These are phyloP conservation scores for Phytophthora sansomeana DNA, from an alignment of 352 stramenopile genomes.

Conservation along the genomic window DNA sequence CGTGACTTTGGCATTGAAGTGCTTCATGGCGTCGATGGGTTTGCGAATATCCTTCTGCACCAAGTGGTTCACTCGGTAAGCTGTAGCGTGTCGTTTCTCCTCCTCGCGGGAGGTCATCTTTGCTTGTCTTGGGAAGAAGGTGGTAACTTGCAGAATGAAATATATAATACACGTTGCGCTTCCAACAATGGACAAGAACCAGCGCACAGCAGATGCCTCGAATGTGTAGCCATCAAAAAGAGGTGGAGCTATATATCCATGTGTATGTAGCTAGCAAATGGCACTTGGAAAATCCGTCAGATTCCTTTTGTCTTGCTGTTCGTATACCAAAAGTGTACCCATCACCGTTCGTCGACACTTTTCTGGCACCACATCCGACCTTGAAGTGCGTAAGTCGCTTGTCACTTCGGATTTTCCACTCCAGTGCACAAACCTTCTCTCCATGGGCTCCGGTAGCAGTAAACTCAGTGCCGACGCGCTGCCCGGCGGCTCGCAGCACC, in stretches of 20 bases:
- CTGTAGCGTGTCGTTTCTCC: slow-evolving; percentile 30
- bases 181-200: too few relatives aligned
- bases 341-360: slow-evolving; percentile 5
- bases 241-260: slow-evolving; percentile 20
- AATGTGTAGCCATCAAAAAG: slow-evolving; percentile 14
- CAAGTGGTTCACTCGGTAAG: slow-evolving; percentile 46
- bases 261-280: slow-evolving; percentile 3
- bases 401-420: slow-evolving; percentile 29
- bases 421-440: slow-evolving; percentile 24
- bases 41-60: slow-evolving; percentile 67
- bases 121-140: not conserved
- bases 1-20: slow-evolving; percentile 65
- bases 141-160: slow-evolving; percentile 24
- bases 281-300: slow-evolving; percentile 20
- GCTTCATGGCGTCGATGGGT: slow-evolving; percentile 57
- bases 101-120: not conserved
- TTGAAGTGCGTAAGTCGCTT: slow-evolving; percentile 21
- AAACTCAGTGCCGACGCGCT: slow-evolving; percentile 26
- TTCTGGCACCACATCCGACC: slow-evolving; percentile 5
- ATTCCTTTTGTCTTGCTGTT: slow-evolving; percentile 26
- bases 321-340: slow-evolving; percentile 23
- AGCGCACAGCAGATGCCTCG: not conserved
- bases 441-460: slow-evolving; percentile 27
- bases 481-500: slow-evolving; percentile 42
- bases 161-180: slow-evolving; percentile 1